Evolutionary conservation across 164 flowering plant genomes (phyloP), one percentile per base, ranked within the genome.

Genomic region (Umbellularia californica): DNA sequence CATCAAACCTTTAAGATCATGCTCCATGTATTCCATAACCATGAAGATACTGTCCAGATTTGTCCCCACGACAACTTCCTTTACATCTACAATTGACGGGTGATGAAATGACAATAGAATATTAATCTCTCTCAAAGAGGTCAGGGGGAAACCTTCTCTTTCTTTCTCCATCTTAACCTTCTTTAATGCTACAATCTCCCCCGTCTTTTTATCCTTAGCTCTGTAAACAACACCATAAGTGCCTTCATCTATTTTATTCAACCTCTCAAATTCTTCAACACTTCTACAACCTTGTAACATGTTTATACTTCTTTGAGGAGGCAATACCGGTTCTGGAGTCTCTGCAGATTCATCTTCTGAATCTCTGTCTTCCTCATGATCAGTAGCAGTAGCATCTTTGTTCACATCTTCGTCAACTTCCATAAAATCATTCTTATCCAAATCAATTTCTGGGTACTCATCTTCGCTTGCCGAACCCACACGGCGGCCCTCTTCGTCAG

Each of bases 11-110:
- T 86, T 92, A 13, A 92, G 89, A 60, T 92, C 97, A 78, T 89
- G 88, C 33, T 90, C 97, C 88, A 92, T 84, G 73, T 89, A 88
- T 70, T 92, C 95, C 97, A 90, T 92, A 1, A 87, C 95, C 95
- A 92, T 83, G 72, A 77, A 90, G 68, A 88, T 80, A 67, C 77
- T 78, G 77, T 85, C 88, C 67, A 75, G 72, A 55, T 81, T 80
- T 69, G 74, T 75, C 27, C 80, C 91, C 70, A 88, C 84, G 15
- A 89, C 97, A 30, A 92, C 94, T 83, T 88, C 94, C 76, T 88
- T 90, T 7, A 88, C 88, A 74, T 82, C 81, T 20, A 92, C 91
- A 74, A 92, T 77, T 4, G 91, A 88, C 10, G 91, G 94, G 75
- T 92, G 92, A 76, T 88, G 72, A 63, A 85, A 71, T 28, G 92